A percentile compares a stretch with the other conserved stretches of the same genome.
Conservation (phyloP, 2,329 filamentous ascomycete species). For the Aspergillus sp. region DNA sequence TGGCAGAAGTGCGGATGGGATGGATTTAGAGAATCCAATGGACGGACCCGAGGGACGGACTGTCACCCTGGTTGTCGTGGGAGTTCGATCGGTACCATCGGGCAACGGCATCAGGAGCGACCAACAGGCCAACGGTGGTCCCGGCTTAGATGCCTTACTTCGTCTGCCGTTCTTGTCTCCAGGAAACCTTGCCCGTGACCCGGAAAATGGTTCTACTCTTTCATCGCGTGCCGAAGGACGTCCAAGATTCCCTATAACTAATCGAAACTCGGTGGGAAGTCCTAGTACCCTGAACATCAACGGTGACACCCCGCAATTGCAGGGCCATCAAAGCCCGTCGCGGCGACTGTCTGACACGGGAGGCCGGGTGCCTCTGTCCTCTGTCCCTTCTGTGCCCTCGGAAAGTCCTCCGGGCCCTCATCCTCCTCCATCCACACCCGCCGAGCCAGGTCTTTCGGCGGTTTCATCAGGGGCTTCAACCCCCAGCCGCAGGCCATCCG, state of each 20-base stretch:
- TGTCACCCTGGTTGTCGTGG: conserved; percentile 69
- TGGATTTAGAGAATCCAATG: conserved; percentile 41
- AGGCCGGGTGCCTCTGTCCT: conserved; percentile 28
- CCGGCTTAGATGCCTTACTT: conserved; percentile 46
- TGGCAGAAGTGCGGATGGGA: conserved; percentile 30
- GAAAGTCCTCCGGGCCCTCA: conserved; percentile 59
- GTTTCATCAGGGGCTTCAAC: conserved; percentile 55
- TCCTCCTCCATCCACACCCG: conserved; percentile 64
- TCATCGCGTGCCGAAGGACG: conserved; percentile 55
- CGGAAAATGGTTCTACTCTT: conserved; percentile 50
- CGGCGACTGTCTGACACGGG: conserved; percentile 34
- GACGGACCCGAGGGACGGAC: conserved; percentile 55
- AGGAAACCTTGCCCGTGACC: conserved; percentile 41
- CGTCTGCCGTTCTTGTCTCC: conserved; percentile 46
- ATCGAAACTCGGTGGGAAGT: conserved; percentile 55
- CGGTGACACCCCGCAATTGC: conserved; percentile 55
- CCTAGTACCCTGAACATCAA: conserved; percentile 49
- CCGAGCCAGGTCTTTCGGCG: conserved; percentile 57
- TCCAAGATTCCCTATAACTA: conserved; percentile 52
- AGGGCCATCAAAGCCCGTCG: conserved; percentile 39
- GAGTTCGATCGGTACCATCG: conserved; percentile 64
- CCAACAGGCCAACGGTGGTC: conserved; percentile 43
- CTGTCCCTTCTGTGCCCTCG: conserved; percentile 47
- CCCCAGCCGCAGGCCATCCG: conserved; percentile 48
- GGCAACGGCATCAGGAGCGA: conserved; percentile 46